A percentile compares a stretch with the other conserved stretches of the same genome.
Conservation (phyloP, 257 asterid species). For the Przewalskia tangutica region DNA sequence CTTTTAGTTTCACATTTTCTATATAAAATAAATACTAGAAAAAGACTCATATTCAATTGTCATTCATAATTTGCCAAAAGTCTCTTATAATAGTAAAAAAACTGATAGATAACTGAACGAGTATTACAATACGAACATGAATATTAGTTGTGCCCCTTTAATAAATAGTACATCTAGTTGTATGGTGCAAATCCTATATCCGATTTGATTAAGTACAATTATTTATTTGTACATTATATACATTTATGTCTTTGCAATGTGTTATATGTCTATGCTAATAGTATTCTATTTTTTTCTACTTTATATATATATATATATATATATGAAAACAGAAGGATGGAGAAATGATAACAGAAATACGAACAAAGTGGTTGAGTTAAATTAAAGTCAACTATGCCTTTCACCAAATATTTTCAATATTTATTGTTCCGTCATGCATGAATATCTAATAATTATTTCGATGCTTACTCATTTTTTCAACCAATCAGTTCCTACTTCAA, state of each 20-base stretch:
- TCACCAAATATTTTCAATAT: not conserved
- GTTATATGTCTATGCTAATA: not conserved
- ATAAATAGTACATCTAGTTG: not conserved
- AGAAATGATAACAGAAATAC: not conserved
- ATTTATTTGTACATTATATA: not conserved
- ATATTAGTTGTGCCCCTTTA: not conserved
- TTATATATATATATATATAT: not conserved
- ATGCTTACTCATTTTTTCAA: not conserved
- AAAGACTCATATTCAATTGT: not conserved
- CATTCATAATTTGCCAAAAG: not conserved
- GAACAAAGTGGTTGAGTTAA: not conserved
- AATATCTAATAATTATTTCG: not conserved
- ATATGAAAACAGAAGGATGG: not conserved
- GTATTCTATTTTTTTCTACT: not conserved
- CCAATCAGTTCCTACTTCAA: not conserved
- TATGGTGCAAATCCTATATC: not conserved
- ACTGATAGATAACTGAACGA: not conserved
- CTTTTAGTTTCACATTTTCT: not conserved
- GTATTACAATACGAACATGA: not conserved
- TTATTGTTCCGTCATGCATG: not conserved
- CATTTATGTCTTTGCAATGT: not conserved
- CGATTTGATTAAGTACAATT: not conserved
- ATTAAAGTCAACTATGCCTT: not conserved
- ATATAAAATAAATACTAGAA: not conserved
- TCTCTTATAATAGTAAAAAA: not conserved